phyloP scores from a whole-genome alignment of 352 stramenopile genomes.

The Phytophthora parvispora region DNA sequence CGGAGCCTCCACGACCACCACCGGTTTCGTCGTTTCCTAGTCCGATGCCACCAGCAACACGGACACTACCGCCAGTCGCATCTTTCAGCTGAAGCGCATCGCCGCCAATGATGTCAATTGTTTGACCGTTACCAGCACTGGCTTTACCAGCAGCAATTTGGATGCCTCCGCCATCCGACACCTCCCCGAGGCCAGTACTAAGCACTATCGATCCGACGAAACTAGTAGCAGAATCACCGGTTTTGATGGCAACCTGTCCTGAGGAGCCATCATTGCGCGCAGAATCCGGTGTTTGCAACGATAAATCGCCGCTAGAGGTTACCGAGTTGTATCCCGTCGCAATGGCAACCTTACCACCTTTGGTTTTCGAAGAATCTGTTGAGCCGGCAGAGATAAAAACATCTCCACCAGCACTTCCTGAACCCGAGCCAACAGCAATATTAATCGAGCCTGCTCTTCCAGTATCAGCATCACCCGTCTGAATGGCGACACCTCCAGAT shows the following conservation, averaged over 20 bases:
- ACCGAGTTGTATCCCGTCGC: constrained; percentile 50
- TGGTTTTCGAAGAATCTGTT: constrained; percentile 39
- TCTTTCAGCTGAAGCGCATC: constrained; percentile 47
- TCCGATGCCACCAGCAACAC: constrained; percentile 46
- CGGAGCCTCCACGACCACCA: constrained; percentile 53
- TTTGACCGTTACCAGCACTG: constrained; percentile 42
- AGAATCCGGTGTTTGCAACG: constrained; percentile 50
- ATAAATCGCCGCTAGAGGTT: constrained; percentile 53
- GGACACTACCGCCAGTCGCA: constrained; percentile 46
- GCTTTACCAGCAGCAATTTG: constrained; percentile 48
- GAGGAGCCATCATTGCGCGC: constrained; percentile 44
- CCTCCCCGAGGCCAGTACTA: constrained; percentile 52
- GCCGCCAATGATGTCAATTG: constrained; percentile 49
- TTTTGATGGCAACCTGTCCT: constrained; percentile 48
- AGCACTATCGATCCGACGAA: constrained; percentile 58
- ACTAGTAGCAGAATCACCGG: constrained; percentile 42
- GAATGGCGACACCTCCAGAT: constrained; percentile 56
- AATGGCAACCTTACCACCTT: constrained; percentile 53
- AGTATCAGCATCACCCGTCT: constrained; percentile 46
- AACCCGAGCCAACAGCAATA: constrained; percentile 51
- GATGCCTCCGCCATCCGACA: constrained; percentile 46
- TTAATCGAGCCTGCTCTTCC: constrained; percentile 57
- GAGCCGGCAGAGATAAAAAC: constrained; percentile 51
- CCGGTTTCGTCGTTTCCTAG: constrained; percentile 47
- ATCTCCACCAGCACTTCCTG: constrained; percentile 46